Evolutionary conservation across 1,284 basidiomycete genomes (phyloP).

Genomic region (Spongispora temasekensis): DNA sequence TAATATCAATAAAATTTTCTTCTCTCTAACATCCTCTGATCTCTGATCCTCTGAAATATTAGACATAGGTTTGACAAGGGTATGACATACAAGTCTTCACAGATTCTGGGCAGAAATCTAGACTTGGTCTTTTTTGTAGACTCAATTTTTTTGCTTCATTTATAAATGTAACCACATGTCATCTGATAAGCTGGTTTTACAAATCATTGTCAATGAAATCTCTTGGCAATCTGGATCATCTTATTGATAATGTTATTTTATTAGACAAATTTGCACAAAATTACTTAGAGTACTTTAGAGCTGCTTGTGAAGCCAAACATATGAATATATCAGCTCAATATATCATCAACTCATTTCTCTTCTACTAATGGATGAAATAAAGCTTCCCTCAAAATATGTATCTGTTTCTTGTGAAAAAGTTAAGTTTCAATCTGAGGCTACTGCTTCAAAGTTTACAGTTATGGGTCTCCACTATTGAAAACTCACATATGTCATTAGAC

Average conservation of each 20-base stretch:
- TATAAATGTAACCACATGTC: conserved; percentile 25
- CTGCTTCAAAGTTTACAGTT: conserved; percentile 10
- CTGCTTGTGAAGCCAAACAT: conserved; percentile 6
- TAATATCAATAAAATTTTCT: too few relatives aligned
- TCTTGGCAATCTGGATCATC: conserved; percentile 25
- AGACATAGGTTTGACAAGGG: too few relatives aligned
- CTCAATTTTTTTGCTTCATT: conserved; percentile 30
- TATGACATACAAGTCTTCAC: too few relatives aligned
- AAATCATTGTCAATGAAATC: conserved; percentile 27
- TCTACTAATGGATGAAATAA: conserved; percentile 28
- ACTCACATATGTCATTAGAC: conserved; percentile 19
- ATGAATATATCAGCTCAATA: conserved; percentile 18
- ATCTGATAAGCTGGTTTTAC: conserved; percentile 36
- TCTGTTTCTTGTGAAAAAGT: conserved; percentile 20
- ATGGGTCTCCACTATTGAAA: conserved; percentile 16
- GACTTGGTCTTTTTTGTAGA: too few relatives aligned
- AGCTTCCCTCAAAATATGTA: conserved; percentile 21
- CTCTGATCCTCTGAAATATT: too few relatives aligned
- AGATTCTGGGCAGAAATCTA: too few relatives aligned
- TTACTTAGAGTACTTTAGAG: conserved; percentile 21
- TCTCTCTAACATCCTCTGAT: too few relatives aligned
- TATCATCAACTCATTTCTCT: background rate
- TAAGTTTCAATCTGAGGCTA: background rate
- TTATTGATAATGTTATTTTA: conserved; percentile 34
- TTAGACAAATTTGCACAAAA: conserved; percentile 21